Evolutionary conservation across 257 asterid genomes (phyloP), one percentile per base, ranked within the genome.

Genomic region (Henckelia pumila): DNA sequence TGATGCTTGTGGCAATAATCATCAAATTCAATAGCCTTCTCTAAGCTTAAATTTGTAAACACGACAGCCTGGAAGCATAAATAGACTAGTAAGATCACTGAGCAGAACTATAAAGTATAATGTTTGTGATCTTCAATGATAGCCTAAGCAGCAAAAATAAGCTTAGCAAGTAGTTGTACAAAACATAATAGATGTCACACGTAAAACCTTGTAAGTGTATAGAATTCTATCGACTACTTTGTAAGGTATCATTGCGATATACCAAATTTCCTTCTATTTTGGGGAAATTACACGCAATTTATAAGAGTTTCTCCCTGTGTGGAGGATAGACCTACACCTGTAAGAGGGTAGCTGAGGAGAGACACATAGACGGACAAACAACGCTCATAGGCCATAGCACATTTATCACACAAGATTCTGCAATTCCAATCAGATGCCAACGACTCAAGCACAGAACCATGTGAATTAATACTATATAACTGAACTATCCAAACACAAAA

Each of bases 1-100:
- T 82, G 79, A 72, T 79, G 87, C 24, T 71, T 66, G 53, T 77
- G 82, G 71, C 85, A 80, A 62, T 80, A 77, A 56, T 80, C 80
- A 69, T 80, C 67, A 53, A 74, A 80, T 16, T 80, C 82, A 26
- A 75, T 35, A 10, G 85, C 85, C 56, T 71, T 74, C 69, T 80
- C 82, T 66, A 77, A 68, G 69, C 76, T 69, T 67, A 77, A 71
- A 52, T 80, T 79, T 60, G 85, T 77, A 69, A 77, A 80, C 22
- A 80, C 85, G 21, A 77, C 85, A 64, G 78, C 82, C 85, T 80
- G 82, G 57, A 52, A 23, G 50, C 40, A 63, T 10, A 19, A 53
- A 5, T 14, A 5, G 29, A 63, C 55, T 25, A 7, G 25, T 25
- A 28, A 3, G 29, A 4, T 37, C 56, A 24, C 20, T 8, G 23